Base-by-base conservation (phyloP, 768 basidiomycete genomes). In the Termitomyces titanicus region DNA sequence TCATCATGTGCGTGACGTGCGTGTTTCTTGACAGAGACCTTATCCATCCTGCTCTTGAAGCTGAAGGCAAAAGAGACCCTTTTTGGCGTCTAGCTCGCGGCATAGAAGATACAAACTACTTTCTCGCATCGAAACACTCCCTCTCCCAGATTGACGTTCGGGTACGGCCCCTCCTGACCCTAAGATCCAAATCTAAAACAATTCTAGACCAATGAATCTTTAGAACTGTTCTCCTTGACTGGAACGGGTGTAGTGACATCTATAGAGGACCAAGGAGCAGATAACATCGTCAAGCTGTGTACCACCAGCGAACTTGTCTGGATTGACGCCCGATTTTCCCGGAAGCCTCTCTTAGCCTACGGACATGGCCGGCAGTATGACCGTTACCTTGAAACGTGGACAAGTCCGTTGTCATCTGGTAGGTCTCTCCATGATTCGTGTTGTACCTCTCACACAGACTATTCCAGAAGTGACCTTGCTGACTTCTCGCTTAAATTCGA, bases 291-390 rank as follows among this genome's bases (percentile, higher is more conserved):
- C 29, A 77, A 80, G 3, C 59, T 89, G 3, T 78, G 76, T 29
- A 82, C 88, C 1, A 92, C 88, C 1, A 73, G 71, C 1, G 76
- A 86, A 43, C 61, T 92, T 15, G 59, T 85, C 13, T 92, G 90
- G 89, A 65, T 92, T 27, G 90, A 93, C 63, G 70, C 75, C 27
- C 79, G 89, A 31, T 79, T 76, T 61, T 68, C 77, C n/a, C 65
- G 65, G 22, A 81, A 71, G 55, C 86, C 89, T 6, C 63, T 92
- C 3, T 60, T 92, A 9, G 80, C 78, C 3, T 79, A 79, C 60
- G 80, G 77, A 51, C 90, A 93, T 66, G 71, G 76, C 46, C 75
- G 89, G 18, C 72, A 77, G 35, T 77, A 70, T 46, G 89, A 92
- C 64, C 77, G 82, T 18, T 82, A 80, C 3, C 74, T 92, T 17